A percentile compares a stretch with the other conserved stretches of the same genome.
These are phyloP conservation scores for Kodamaea kaohsiungensis DNA, from an alignment of 805 yeast species.

Conservation along the genomic window DNA sequence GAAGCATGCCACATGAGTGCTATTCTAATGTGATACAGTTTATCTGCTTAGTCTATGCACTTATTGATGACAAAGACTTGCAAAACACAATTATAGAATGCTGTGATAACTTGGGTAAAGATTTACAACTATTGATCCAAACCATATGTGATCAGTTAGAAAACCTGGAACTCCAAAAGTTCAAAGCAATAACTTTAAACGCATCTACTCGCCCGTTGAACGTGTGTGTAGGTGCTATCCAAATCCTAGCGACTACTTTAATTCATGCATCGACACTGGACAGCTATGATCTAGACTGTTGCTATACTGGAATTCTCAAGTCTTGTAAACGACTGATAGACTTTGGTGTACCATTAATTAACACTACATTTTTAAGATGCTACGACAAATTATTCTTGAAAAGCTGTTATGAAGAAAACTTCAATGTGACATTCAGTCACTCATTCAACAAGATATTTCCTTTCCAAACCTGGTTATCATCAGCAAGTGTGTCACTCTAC, in stretches of 20 bases:
- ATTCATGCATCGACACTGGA: conserved; percentile 26
- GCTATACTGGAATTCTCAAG: conserved; percentile 31
- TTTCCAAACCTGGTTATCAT: conserved; percentile 43
- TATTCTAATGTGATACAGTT: conserved; percentile 41
- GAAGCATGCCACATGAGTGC: conserved; percentile 44
- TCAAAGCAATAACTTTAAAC: conserved; percentile 2
- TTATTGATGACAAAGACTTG: conserved; percentile 26
- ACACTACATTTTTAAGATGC: conserved; percentile 40
- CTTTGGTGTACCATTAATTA: conserved; percentile 39
- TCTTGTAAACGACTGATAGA: conserved; percentile 31
- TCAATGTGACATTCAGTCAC: conserved; percentile 15
- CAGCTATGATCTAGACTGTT: conserved; percentile 22
- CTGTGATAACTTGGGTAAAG: conserved; percentile 35
- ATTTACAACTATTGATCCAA: conserved; percentile 22
- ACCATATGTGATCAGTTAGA: conserved; percentile 22
- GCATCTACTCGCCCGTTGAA: conserved; percentile 16
- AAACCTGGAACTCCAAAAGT: conserved; percentile 23
- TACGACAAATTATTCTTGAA: conserved; percentile 41
- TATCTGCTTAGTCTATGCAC: conserved; percentile 44
- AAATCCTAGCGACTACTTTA: conserved; percentile 33
- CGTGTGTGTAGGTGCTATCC: conserved; percentile 41
- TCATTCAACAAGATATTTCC: conserved; percentile 32
- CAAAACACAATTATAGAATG: neutral
- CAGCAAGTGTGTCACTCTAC: conserved; percentile 37
- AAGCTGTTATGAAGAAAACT: conserved; percentile 19